Evolutionary conservation across 192 early-diverging fungal species (phyloP).

Genomic region (Mortierella claussenii): DNA sequence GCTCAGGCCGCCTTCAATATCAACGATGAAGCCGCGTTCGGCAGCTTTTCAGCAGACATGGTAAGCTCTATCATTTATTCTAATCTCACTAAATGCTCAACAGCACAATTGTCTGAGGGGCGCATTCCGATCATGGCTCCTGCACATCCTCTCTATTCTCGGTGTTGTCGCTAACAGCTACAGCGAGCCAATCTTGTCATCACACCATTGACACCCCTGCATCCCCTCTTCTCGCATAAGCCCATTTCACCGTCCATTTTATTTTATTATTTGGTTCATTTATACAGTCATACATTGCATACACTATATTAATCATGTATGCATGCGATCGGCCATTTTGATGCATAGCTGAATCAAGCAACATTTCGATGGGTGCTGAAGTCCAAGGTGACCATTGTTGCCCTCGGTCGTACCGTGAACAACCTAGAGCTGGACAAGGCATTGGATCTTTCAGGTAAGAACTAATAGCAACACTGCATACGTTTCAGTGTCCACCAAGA

Average conservation of each 20-base stretch:
- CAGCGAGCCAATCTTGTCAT: too few species aligned
- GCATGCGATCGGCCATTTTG: too few species aligned
- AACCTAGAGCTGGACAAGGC: slow-evolving; percentile 61
- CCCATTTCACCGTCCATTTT: background rate
- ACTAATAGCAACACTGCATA: too few species aligned
- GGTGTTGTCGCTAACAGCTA: too few species aligned
- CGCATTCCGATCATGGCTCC: too few species aligned
- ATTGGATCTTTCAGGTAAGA: slow-evolving; percentile 50
- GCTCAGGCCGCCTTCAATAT: slow-evolving; percentile 52
- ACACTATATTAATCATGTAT: too few species aligned
- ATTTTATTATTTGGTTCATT: too few species aligned
- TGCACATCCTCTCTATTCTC: too few species aligned
- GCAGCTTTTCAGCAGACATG: slow-evolving; percentile 55
- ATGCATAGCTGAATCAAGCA: slow-evolving; percentile 31
- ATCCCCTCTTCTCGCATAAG: background rate
- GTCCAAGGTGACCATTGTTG: slow-evolving; percentile 46
- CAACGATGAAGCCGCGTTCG: slow-evolving; percentile 51
- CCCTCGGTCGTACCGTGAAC: slow-evolving; percentile 53
- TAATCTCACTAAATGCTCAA: too few species aligned
- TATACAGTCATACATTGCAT: too few species aligned
- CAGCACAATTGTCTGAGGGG: too few species aligned
- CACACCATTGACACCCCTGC: background rate
- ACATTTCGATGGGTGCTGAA: slow-evolving; percentile 41
- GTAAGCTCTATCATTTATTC: slow-evolving; percentile 15
- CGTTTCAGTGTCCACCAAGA: too few species aligned